Conservation (phyloP, 176 grass and related monocot genomes). For the Stipa capillata region DNA sequence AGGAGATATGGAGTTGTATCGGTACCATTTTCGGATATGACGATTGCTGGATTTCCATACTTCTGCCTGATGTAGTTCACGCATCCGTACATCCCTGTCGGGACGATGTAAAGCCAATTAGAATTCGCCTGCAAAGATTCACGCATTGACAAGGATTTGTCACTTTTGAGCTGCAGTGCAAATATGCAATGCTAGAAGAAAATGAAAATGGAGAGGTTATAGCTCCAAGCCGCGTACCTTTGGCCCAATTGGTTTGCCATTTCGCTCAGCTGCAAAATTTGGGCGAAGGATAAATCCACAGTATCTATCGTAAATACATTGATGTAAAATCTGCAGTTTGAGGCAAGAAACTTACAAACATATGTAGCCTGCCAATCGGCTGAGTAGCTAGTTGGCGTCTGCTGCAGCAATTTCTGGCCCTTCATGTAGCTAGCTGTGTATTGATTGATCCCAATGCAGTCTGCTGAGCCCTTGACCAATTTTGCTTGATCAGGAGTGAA, state of each 20-base stretch:
- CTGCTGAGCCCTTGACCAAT: conserved; percentile 72
- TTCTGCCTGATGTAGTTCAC: conserved; percentile 68
- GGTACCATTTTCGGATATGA: conserved; percentile 73
- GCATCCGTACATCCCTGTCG: conserved; percentile 54
- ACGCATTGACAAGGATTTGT: neutral
- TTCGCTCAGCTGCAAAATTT: conserved; percentile 34
- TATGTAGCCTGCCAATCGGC: conserved; percentile 56
- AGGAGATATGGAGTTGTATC: neutral
- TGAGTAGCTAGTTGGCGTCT: conserved; percentile 41
- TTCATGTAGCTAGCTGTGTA: conserved; percentile 74
- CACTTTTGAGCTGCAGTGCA: neutral
- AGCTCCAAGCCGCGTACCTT: conserved; percentile 15
- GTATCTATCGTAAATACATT: neutral
- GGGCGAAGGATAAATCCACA: neutral
- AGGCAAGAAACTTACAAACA: conserved; percentile 21
- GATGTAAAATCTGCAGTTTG: neutral
- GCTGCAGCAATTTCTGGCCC: conserved; percentile 21
- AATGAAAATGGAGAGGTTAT: neutral
- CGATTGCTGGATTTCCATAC: conserved; percentile 50
- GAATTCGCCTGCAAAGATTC: conserved; percentile 51
- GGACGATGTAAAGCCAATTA: conserved; percentile 68
- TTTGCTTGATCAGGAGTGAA: conserved; percentile 63
- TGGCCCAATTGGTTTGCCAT: conserved; percentile 63
- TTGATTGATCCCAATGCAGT: conserved; percentile 80
- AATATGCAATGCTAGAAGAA: neutral